These are phyloP conservation scores for Coemansia sp. DNA, from an alignment of 192 early-diverging fungal genomes.

Conservation along the genomic window DNA sequence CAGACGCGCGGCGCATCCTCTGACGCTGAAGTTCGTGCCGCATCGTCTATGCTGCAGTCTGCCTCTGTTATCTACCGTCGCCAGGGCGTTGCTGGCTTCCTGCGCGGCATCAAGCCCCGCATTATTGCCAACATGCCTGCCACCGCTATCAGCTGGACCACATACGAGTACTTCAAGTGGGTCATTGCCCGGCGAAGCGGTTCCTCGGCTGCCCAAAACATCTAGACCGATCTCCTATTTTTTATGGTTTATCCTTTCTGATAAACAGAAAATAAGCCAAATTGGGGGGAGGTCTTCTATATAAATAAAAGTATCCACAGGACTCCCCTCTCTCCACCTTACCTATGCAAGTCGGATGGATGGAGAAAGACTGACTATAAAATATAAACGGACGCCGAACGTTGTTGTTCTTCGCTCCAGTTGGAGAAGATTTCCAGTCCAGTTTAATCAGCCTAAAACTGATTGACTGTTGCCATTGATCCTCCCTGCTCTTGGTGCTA, in stretches of 20 bases:
- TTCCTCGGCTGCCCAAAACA: not conserved
- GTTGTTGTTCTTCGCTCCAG: no score
- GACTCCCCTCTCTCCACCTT: no score
- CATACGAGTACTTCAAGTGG: slow-evolving; percentile 87
- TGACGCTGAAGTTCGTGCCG: slow-evolving; percentile 70
- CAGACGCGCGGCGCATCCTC: slow-evolving; percentile 83
- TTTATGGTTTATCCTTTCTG: not conserved
- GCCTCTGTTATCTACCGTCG: slow-evolving; percentile 72
- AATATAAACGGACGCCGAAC: no score
- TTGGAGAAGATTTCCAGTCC: no score
- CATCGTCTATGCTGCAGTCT: slow-evolving; percentile 70
- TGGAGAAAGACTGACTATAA: no score
- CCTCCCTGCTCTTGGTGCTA: no score
- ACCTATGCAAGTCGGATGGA: no score
- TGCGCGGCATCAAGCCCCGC: slow-evolving; percentile 75
- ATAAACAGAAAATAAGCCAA: no score
- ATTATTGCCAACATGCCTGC: slow-evolving; percentile 89
- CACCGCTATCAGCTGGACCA: slow-evolving; percentile 94
- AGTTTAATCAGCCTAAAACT: no score
- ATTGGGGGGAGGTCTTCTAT: not conserved
- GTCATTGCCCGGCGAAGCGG: slow-evolving; percentile 52
- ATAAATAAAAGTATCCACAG: not conserved
- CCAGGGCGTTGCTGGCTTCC: slow-evolving; percentile 77
- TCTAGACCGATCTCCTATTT: not conserved
- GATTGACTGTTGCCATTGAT: no score